Conservation (phyloP, 805 yeast genomes). For the Naumovozyma dairenensis region DNA sequence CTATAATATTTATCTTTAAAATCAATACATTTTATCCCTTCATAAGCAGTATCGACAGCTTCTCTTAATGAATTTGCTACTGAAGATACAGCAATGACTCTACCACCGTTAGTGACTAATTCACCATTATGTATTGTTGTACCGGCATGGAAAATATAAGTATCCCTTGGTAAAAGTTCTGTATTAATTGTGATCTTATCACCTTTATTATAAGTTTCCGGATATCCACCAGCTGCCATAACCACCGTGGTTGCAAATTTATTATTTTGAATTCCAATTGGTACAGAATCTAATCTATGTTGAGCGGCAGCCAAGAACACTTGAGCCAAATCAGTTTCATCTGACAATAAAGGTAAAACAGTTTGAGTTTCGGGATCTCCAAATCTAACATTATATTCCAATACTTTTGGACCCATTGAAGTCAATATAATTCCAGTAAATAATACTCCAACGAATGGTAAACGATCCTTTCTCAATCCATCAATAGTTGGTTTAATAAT, state of each 20-base stretch:
- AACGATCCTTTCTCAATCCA: constrained; percentile 93
- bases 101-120: constrained; percentile 83
- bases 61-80: constrained; percentile 62
- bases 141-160: constrained; percentile 92
- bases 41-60: constrained; percentile 79
- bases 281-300: constrained; percentile 81
- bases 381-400: constrained; percentile 95
- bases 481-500: constrained; percentile 85
- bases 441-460: constrained; percentile 90
- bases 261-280: constrained; percentile 40
- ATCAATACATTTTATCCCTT: constrained; percentile 66
- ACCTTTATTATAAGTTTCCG: constrained; percentile 77
- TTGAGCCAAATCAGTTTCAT: constrained; percentile 86
- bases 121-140: constrained; percentile 46
- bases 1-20: constrained; percentile 77
- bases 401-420: constrained; percentile 81
- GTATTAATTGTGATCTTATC: constrained; percentile 58
- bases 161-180: constrained; percentile 27
- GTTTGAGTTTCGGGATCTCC: constrained; percentile 99
- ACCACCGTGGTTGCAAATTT: constrained; percentile 86
- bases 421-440: constrained; percentile 94
- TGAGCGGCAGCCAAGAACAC: constrained; percentile 90
- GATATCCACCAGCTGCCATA: constrained; percentile 95
- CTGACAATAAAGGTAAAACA: constrained; percentile 74
- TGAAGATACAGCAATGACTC: constrained; percentile 93